Conservation (phyloP, 139 green algal genomes). For the Astrephomene gubernaculifera region DNA sequence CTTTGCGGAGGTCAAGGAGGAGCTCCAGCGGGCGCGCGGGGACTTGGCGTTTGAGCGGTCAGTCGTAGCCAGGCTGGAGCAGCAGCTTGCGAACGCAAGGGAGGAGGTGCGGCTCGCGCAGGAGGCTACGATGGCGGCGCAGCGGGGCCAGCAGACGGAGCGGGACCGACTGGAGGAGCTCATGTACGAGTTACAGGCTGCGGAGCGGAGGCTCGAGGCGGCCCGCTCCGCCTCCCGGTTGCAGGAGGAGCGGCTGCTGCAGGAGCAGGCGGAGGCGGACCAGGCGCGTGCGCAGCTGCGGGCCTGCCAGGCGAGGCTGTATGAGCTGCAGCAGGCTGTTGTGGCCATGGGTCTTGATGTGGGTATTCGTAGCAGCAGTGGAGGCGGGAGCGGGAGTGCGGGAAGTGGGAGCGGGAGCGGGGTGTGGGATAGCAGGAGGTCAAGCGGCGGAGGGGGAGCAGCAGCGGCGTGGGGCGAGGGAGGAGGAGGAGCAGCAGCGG, state of each 20-base stretch:
- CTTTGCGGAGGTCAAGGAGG: neutral
- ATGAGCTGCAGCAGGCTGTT: neutral
- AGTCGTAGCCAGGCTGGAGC: neutral
- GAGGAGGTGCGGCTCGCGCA: neutral
- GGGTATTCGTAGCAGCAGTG: neutral
- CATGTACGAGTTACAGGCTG: slow-evolving; percentile 4
- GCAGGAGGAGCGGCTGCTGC: neutral
- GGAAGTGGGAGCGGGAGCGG: too few species aligned
- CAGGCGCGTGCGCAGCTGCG: neutral
- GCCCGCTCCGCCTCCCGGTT: neutral
- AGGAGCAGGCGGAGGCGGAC: slow-evolving; percentile 25
- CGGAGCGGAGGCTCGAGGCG: neutral
- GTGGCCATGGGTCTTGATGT: neutral
- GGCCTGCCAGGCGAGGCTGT: neutral
- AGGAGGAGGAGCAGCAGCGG: too few species aligned
- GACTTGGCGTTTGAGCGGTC: too few species aligned
- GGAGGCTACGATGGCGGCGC: neutral
- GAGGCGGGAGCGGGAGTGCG: neutral
- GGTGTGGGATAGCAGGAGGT: too few species aligned
- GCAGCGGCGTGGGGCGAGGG: too few species aligned
- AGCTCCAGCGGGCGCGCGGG: too few species aligned
- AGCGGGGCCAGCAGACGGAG: neutral
- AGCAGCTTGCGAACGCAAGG: neutral
- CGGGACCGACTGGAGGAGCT: neutral
- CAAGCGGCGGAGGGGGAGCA: too few species aligned